Percentiles rank a stretch among this genome's conserved stretches.
phyloP scores from a whole-genome alignment of 192 early-diverging fungal species.

The Backusella australiensis region DNA sequence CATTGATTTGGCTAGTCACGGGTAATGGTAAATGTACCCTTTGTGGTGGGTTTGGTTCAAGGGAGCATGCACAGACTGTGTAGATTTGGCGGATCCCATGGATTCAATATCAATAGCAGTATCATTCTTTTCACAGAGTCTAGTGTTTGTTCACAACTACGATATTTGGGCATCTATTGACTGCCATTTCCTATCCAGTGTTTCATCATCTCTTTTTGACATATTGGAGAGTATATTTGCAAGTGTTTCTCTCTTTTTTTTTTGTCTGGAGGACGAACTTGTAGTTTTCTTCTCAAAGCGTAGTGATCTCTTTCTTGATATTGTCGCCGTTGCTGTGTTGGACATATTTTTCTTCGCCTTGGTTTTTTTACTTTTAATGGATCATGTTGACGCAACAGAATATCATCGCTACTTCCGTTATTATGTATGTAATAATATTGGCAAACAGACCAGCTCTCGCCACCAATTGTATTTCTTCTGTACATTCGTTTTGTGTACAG shows the following conservation, averaged over 20 bases:
- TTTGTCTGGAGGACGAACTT: background rate
- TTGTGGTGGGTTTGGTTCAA: background rate
- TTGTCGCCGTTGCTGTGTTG: background rate
- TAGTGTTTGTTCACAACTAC: background rate
- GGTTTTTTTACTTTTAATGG: background rate
- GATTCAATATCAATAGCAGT: background rate
- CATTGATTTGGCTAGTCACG: background rate
- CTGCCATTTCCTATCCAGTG: background rate
- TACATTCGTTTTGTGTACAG: background rate
- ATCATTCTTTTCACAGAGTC: constrained; percentile 3
- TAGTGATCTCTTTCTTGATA: background rate
- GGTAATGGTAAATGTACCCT: background rate
- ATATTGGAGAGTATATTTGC: background rate
- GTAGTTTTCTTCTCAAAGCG: background rate
- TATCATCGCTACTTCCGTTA: background rate
- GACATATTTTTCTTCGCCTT: background rate
- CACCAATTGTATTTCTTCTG: background rate
- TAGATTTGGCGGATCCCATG: background rate
- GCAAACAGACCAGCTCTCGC: background rate
- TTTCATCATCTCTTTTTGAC: background rate
- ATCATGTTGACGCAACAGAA: background rate
- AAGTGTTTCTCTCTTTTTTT: background rate
- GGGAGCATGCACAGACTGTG: background rate
- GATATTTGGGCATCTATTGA: background rate
- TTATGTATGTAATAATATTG: constrained; percentile 1